Percentiles rank a stretch among this genome's conserved stretches.
phyloP scores from a whole-genome alignment of 306 rosid genomes.

The Vicia faba region DNA sequence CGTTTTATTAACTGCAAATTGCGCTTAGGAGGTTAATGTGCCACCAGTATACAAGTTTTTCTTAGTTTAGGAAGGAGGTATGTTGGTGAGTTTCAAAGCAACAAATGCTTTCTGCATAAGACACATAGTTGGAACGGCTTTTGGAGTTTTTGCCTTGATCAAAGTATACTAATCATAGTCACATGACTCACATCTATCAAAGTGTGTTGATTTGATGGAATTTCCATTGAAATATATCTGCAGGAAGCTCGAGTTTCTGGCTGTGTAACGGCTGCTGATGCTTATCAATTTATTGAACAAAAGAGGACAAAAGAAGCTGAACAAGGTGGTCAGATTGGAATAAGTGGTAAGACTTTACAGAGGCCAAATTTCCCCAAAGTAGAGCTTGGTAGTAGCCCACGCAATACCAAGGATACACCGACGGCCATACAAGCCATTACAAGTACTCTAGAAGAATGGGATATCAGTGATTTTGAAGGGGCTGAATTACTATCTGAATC shows the following conservation, averaged over 20 bases:
- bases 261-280: constrained; percentile 66
- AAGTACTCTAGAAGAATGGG: constrained; percentile 67
- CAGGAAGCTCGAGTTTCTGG: constrained; percentile 87
- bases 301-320: constrained; percentile 58
- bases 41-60: background rate
- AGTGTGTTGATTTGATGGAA: constrained; percentile 10
- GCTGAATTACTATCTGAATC: constrained; percentile 69
- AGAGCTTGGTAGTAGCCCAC: constrained; percentile 55
- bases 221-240: constrained; percentile 31
- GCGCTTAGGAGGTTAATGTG: background rate
- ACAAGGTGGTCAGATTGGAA: constrained; percentile 52
- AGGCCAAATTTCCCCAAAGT: constrained; percentile 47
- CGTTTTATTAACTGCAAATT: background rate
- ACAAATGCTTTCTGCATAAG: constrained; percentile 14
- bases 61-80: background rate
- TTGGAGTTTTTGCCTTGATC: background rate
- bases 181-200: background rate
- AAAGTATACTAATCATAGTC: background rate
- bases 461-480: constrained; percentile 61
- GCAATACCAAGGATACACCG: constrained; percentile 48
- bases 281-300: constrained; percentile 54
- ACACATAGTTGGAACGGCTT: background rate
- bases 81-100: constrained; percentile 14
- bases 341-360: constrained; percentile 46
- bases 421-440: constrained; percentile 40